These are phyloP conservation scores for Lunularia cruciata DNA, from an alignment of 225 moss, liverwort and hornwort species.

Conservation along the genomic window DNA sequence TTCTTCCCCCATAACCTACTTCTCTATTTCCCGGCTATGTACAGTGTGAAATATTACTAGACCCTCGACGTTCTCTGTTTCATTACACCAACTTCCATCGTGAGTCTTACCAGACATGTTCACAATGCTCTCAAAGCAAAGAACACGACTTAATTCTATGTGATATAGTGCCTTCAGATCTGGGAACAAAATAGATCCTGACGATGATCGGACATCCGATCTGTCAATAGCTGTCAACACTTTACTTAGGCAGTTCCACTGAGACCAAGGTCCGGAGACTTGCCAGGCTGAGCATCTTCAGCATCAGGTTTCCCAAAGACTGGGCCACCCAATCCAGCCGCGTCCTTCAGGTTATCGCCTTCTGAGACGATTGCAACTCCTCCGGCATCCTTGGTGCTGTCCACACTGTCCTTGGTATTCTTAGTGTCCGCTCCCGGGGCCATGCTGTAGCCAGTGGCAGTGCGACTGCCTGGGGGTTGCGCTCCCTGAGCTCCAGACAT, in stretches of 20 bases:
- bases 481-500: slow-evolving; percentile 39
- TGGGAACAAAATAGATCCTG: no score
- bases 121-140: no score
- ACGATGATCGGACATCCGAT: no score
- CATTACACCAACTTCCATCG: no score
- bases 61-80: no score
- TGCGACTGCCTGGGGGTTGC: slow-evolving; percentile 13
- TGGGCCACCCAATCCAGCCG: slow-evolving; percentile 27
- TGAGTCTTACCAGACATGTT: no score
- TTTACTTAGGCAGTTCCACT: neutral
- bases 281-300: neutral
- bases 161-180: no score
- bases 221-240: no score
- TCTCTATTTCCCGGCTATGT: no score
- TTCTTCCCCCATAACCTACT: no score
- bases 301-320: slow-evolving; percentile 26
- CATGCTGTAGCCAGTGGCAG: slow-evolving; percentile 29
- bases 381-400: slow-evolving; percentile 14
- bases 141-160: no score
- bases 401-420: slow-evolving; percentile 13
- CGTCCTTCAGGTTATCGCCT: slow-evolving; percentile 13
- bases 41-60: no score
- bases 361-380: slow-evolving; percentile 29
- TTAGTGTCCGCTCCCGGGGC: slow-evolving; percentile 21
- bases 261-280: slow-evolving; percentile 11